Base-by-base conservation (phyloP, 2,329 filamentous ascomycete genomes). In the Neodidymelliopsis sp. region DNA sequence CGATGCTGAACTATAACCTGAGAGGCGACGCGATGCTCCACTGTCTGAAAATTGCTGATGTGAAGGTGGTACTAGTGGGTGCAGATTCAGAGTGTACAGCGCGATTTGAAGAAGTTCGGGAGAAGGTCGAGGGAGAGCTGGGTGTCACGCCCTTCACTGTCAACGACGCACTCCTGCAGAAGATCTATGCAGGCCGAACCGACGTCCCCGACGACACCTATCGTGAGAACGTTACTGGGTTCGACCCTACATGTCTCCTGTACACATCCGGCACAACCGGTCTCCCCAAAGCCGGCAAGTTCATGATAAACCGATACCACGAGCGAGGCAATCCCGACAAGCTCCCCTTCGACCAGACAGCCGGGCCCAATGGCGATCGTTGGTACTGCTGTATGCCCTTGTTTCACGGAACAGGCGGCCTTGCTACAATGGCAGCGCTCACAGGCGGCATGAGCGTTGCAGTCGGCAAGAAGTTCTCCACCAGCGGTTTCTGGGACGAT, bases 221-320 rank as follows among this genome's bases (percentile, higher is more conserved):
- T 49, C 79, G 86, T 29, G 74, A 76, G 4, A 71, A 71, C 2
- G 76, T 88, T 1, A 70, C 73, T 13, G 77, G 75, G 0, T 65
- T 74, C 8, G 83, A 77, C 56, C 83, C 87, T 0, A 78, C 81
- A 46, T 83, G 80, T 23, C 70, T 91, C 15, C 82, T 91, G 48
- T 91, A 90, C 66, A 91, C 88, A 0, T 84, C 83, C 42, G 88
- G 88, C 16, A 91, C 88, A 0, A 91, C 88, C 0, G 88, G 88
- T 0, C 66, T 89, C 48, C 87, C 88, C 2, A 91, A 91, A 67
- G 67, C 59, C 6, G 61, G 60, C 6, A 66, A 64, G 27, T 70
- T 64, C 41, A 63, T 58, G 36, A 53, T 67, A 4, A 57, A 42
- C 9, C 62, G 66, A 15, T 68, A 55, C 40, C 63, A 70, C 25